Base-by-base conservation (phyloP, 345 rosid species). In the Moricandia arvensis region DNA sequence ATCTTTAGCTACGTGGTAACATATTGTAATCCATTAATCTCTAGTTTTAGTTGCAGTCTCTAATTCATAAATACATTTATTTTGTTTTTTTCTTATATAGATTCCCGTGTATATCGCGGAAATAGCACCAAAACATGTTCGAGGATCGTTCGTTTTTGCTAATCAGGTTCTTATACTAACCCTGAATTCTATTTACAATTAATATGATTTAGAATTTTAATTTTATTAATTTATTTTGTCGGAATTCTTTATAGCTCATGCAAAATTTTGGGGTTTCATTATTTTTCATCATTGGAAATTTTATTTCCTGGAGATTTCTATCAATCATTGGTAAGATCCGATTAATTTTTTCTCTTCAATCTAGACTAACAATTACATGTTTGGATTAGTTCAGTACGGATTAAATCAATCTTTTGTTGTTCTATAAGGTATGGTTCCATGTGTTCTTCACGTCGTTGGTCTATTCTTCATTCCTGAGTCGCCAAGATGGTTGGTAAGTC, bases 401-500 rank as follows among this genome's bases (percentile, higher is more conserved):
- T 26, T 57, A 10, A 57, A 10, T 57, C 15, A 6, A 12, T 59
- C 37, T 6, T 59, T 59, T 59, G 17, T 7, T 59, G 16, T 21
- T 10, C 27, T 55, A 35, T 9, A 27, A 77, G 76, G 80, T 34
- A 17, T 71, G 38, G 16, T 70, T 21, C 47, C 80, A 33, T 77
- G 76, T 58, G 9, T 77, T 53, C 17, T 77, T 10, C 80, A 77
- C 35, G 59, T 77, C 11, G 1, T 70, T 43, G 15, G 64, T 63
- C 35, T 71, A 10, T 77, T 55, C 61, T 77, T 71, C 54, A 77
- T 77, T 18, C 80, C 80, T 7, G 76, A 77, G 24, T 77, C 80
- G 31, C 80, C 80, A 51, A 77, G 80, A 77, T 77, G 80, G 80
- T 34, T 77, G 54, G 89, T 86, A 79, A 11, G 68, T 27, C 16